Evolutionary conservation across 1,284 basidiomycete genomes (phyloP), one percentile per base, ranked within the genome.

Genomic region (Cryptococcus sp.): DNA sequence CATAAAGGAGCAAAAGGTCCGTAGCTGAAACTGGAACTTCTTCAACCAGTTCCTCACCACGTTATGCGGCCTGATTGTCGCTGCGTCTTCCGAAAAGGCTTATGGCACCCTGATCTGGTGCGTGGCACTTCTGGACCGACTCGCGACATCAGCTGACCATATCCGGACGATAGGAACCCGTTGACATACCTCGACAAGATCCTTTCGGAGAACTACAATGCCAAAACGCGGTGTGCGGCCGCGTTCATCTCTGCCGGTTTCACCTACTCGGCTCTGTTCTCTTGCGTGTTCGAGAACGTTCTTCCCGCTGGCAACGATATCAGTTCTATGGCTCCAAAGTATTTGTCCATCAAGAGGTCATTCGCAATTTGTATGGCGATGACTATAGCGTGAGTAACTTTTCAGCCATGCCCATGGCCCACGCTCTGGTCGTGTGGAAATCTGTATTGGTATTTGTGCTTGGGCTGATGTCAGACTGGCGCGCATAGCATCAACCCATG

Each of bases 31-130:
- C 87, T 0, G 81, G 89, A 19, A 89, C 88, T 0, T 63, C 89
- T 43, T 89, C 89, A 13, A 74, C 84, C 84, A 66, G 61, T 66
- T 66, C 26, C 76, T 91, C 58, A 87, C 89, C 58, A 87, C 86
- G 65, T 86, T 92, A 77, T 81, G 91, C 55, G 90, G 89, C 1
- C 87, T 92, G 71, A 86, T 91, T 52, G 88, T 91, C 62, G 87
- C 87, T 50, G 88, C 87, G 0, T 87, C 87, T 7, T 87, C 86
- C 7, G 80, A 85, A 59, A 81, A 84, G 25, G 86, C 91, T 62
- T 90, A 87, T 66, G 87, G 87, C 37, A 83, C 86, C 63, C 82
- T 85, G 17, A 83, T 91, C 57, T 92, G 89, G 89, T 55, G 17
- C n/a, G 46, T 54, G 34, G 23, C 29, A 34, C 8, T 34, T 34